These are phyloP conservation scores for Aspergillus sp. DNA, from an alignment of 2,329 filamentous ascomycete species.

Conservation along the genomic window DNA sequence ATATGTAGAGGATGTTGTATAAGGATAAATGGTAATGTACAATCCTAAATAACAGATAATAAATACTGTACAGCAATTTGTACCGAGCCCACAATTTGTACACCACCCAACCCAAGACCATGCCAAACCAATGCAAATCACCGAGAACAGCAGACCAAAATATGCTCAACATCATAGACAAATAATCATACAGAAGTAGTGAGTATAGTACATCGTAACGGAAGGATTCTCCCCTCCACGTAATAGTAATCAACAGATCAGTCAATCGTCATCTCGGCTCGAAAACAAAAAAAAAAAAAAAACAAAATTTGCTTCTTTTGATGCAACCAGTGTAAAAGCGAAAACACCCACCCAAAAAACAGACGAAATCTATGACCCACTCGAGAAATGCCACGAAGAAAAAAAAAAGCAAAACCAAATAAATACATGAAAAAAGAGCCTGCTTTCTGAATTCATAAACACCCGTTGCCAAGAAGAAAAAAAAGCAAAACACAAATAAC, in stretches of 20 bases:
- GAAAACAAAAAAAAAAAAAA: slow-evolving; percentile 1
- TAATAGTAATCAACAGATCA: neutral
- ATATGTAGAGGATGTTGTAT: neutral
- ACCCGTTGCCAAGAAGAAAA: slow-evolving; percentile 1
- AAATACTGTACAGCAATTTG: slow-evolving; percentile 11
- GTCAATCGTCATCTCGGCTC: neutral
- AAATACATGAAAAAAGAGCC: neutral
- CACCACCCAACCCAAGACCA: slow-evolving; percentile 5
- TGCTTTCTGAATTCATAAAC: slow-evolving; percentile 15
- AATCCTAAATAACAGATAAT: neutral
- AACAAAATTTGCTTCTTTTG: slow-evolving; percentile 14
- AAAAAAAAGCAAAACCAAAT: neutral
- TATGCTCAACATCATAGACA: slow-evolving; percentile 16
- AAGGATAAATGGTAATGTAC: neutral
- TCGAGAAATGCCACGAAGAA: slow-evolving; percentile 6
- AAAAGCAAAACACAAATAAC: slow-evolving; percentile 5
- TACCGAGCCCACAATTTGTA: slow-evolving; percentile 10
- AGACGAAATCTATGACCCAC: slow-evolving; percentile 16
- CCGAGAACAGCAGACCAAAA: slow-evolving; percentile 3
- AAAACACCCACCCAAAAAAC: neutral
- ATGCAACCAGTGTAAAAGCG: slow-evolving; percentile 10
- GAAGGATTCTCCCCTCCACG: slow-evolving; percentile 8
- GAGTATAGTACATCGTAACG: slow-evolving; percentile 21
- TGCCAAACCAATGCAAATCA: slow-evolving; percentile 18
- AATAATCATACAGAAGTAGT: slow-evolving; percentile 2